A percentile compares a stretch with the other conserved stretches of the same genome.
phyloP scores from a whole-genome alignment of 805 yeast species.

The Candida multigemmis region DNA sequence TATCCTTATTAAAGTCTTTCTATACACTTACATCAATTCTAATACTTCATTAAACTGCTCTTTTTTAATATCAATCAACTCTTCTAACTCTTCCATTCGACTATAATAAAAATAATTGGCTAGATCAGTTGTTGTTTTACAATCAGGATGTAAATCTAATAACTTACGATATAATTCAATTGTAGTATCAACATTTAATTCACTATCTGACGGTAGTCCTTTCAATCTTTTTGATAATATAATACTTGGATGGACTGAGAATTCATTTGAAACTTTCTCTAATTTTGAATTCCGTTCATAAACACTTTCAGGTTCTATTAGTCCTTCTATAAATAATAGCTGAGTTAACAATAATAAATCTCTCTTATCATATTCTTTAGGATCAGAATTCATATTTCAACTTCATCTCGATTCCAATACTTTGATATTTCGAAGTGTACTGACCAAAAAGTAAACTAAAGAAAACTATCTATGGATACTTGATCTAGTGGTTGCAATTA shows the following conservation, averaged over 20 bases:
- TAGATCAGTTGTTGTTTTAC: constrained; percentile 26
- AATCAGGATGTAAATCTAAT: constrained; percentile 12
- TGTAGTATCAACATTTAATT: constrained; percentile 12
- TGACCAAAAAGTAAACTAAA: too few relatives aligned
- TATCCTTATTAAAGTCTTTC: background rate
- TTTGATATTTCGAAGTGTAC: too few relatives aligned
- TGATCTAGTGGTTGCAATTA: too few relatives aligned
- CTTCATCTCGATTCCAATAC: too few relatives aligned
- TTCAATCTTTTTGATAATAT: constrained; percentile 11
- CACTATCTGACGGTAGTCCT: constrained; percentile 6
- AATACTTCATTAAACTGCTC: constrained; percentile 11
- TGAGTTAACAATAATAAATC: constrained; percentile 30
- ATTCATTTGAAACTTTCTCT: constrained; percentile 12
- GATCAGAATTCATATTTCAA: too few relatives aligned
- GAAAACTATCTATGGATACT: too few relatives aligned
- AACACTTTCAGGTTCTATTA: constrained; percentile 15
- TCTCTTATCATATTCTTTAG: constrained; percentile 12
- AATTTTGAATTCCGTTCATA: constrained; percentile 10
- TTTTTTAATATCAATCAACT: constrained; percentile 13
- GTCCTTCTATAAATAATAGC: constrained; percentile 23
- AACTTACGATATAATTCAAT: constrained; percentile 16
- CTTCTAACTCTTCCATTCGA: constrained; percentile 23
- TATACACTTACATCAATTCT: too few relatives aligned
- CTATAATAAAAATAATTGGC: constrained; percentile 26
- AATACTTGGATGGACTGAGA: constrained; percentile 21